phyloP scores from a whole-genome alignment of 2,329 filamentous ascomycete species.

The Davidsoniella eucalypti region DNA sequence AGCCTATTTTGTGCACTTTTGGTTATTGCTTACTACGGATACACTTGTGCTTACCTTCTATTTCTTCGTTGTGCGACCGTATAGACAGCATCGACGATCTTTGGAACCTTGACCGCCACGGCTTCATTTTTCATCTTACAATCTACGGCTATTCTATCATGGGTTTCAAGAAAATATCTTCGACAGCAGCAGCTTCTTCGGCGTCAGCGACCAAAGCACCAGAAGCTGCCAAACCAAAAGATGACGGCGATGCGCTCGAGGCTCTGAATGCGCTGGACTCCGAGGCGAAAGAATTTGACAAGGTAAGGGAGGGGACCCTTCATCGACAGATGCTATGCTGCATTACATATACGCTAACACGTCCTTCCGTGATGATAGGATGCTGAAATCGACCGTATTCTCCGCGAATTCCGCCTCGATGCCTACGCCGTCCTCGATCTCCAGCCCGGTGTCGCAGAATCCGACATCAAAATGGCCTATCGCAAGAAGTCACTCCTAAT shows the following conservation, averaged over 20 bases:
- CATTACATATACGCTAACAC: slow-evolving; percentile 7
- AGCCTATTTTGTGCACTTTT: too few relatives aligned
- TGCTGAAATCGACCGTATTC: slow-evolving; percentile 86
- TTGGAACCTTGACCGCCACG: too few relatives aligned
- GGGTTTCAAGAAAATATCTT: slow-evolving; percentile 14
- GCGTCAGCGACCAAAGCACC: slow-evolving; percentile 22
- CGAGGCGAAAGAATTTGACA: slow-evolving; percentile 81
- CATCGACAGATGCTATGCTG: too few relatives aligned
- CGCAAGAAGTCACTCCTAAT: slow-evolving; percentile 98
- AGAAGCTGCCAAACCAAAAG: slow-evolving; percentile 24
- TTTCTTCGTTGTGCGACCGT: too few relatives aligned
- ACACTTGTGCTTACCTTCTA: too few relatives aligned
- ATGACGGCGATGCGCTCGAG: slow-evolving; percentile 35
- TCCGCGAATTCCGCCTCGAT: slow-evolving; percentile 67
- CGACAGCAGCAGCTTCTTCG: slow-evolving; percentile 20
- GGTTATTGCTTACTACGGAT: too few relatives aligned
- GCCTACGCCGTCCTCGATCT: slow-evolving; percentile 88
- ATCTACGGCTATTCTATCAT: slow-evolving; percentile 1
- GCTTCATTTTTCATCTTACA: neutral
- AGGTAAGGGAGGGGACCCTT: slow-evolving; percentile 33
- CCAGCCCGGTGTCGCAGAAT: slow-evolving; percentile 85
- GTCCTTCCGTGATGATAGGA: slow-evolving; percentile 38
- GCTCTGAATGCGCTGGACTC: slow-evolving; percentile 66
- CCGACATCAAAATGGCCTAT: slow-evolving; percentile 87
- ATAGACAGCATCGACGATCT: too few relatives aligned